Percentiles rank a stretch among this genome's conserved stretches.
phyloP scores from a whole-genome alignment of 306 rosid genomes.

The Lathyrus aphaca region DNA sequence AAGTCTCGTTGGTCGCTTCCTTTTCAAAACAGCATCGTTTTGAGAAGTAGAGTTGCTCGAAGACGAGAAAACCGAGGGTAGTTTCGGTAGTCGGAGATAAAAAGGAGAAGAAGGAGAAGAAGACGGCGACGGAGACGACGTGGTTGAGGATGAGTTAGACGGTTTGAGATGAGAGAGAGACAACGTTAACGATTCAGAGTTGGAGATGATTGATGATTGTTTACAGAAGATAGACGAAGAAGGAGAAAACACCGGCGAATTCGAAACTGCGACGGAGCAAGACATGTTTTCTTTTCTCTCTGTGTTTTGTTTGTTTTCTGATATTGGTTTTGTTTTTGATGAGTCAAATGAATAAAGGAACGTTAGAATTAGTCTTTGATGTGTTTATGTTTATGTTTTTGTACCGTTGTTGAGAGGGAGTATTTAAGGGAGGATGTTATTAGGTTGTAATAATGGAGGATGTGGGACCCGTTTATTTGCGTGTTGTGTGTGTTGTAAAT shows the following conservation, averaged over 20 bases:
- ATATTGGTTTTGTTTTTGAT: too few relatives aligned
- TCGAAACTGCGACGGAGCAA: conserved; percentile 74
- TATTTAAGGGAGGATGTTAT: too few relatives aligned
- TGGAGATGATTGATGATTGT: conserved; percentile 47
- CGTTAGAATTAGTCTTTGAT: too few relatives aligned
- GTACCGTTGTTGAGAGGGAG: too few relatives aligned
- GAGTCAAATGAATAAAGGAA: too few relatives aligned
- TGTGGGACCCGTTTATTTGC: too few relatives aligned
- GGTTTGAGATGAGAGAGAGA: conserved; percentile 62
- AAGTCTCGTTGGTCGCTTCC: conserved; percentile 84
- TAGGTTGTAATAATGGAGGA: too few relatives aligned
- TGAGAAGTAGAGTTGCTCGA: conserved; percentile 43
- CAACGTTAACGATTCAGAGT: conserved; percentile 54
- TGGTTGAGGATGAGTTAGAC: not conserved
- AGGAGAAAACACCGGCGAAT: conserved; percentile 83
- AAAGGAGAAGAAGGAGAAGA: conserved; percentile 79
- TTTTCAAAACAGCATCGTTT: conserved; percentile 64
- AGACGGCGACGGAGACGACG: conserved; percentile 36
- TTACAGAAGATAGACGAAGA: conserved; percentile 65
- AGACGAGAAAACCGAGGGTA: conserved; percentile 44
- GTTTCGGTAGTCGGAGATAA: conserved; percentile 60
- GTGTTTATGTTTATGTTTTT: too few relatives aligned
- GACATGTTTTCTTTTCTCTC: conserved; percentile 51
- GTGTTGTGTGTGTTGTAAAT: too few relatives aligned
- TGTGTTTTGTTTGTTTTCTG: not conserved